Conservation (phyloP, 768 basidiomycete genomes). For the Hericium coralloides region DNA sequence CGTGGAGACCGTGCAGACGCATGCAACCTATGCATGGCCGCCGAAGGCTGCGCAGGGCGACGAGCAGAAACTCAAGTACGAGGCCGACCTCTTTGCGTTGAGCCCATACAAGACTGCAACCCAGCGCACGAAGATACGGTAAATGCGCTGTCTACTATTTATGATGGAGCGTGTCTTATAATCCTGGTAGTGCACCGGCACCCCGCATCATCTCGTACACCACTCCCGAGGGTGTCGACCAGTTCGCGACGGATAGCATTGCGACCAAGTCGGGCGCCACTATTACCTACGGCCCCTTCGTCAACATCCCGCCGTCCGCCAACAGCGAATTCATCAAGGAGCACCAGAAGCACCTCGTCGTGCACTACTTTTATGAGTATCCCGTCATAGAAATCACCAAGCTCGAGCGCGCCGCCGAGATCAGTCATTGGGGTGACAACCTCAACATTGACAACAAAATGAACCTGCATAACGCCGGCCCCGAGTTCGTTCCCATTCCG, state of each 20-base stretch:
- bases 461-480: constrained; percentile 80
- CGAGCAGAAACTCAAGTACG: constrained; percentile 72
- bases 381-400: constrained; percentile 71
- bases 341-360: constrained; percentile 53
- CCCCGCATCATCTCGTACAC: constrained; percentile 68
- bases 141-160: constrained; percentile 20
- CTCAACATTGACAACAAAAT: constrained; percentile 90
- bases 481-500: constrained; percentile 48
- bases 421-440: constrained; percentile 97
- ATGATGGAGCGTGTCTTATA: neutral
- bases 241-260: constrained; percentile 49
- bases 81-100: constrained; percentile 67
- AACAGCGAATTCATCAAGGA: constrained; percentile 43
- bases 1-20: constrained; percentile 70
- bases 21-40: constrained; percentile 73
- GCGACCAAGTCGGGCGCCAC: constrained; percentile 72
- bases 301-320: constrained; percentile 59
- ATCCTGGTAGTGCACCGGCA: constrained; percentile 46
- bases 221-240: constrained; percentile 49
- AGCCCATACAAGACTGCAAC: constrained; percentile 77
- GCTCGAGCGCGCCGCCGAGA: constrained; percentile 72
- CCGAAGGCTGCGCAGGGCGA: constrained; percentile 63
- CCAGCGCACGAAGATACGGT: constrained; percentile 87
- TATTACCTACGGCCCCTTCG: constrained; percentile 85
- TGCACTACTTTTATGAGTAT: constrained; percentile 80